Conservation (phyloP, 2,329 filamentous ascomycete species). For the Phoma herbarum region DNA sequence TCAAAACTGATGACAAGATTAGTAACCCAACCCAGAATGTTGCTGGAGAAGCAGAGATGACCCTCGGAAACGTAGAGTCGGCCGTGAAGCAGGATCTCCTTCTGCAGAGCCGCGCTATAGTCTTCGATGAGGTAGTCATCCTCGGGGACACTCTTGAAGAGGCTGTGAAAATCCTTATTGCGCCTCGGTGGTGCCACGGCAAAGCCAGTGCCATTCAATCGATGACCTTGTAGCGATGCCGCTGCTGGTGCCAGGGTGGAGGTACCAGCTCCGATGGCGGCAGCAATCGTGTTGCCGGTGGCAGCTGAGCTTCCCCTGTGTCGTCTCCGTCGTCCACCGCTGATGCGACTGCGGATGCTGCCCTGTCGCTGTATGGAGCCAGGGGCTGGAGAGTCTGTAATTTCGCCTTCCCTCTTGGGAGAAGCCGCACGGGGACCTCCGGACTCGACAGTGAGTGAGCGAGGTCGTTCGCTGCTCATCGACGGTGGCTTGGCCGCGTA, state of each 20-base stretch:
- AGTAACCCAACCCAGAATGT: constrained; percentile 97
- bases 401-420: constrained; percentile 71
- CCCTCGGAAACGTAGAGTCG: constrained; percentile 96
- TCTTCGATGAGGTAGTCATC: constrained; percentile 99
- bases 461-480: constrained; percentile 47
- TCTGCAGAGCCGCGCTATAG: constrained; percentile 94
- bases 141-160: constrained; percentile 96
- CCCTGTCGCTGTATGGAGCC: constrained; percentile 62
- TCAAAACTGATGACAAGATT: constrained; percentile 98
- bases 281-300: constrained; percentile 72
- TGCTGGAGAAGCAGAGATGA: constrained; percentile 98
- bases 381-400: constrained; percentile 67
- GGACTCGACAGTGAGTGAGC: constrained; percentile 52
- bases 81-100: constrained; percentile 93
- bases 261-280: constrained; percentile 75
- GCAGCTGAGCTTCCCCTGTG: constrained; percentile 82
- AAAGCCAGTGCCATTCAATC: constrained; percentile 92
- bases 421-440: constrained; percentile 39
- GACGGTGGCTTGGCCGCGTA: constrained; percentile 58
- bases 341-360: constrained; percentile 64
- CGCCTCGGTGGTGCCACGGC: constrained; percentile 95
- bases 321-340: constrained; percentile 64
- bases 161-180: constrained; percentile 90
- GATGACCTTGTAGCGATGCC: constrained; percentile 68
- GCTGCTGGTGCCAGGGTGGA: constrained; percentile 72